Evolutionary conservation across 345 rosid genomes (phyloP).

Genomic region (Salix arbutifolia): DNA sequence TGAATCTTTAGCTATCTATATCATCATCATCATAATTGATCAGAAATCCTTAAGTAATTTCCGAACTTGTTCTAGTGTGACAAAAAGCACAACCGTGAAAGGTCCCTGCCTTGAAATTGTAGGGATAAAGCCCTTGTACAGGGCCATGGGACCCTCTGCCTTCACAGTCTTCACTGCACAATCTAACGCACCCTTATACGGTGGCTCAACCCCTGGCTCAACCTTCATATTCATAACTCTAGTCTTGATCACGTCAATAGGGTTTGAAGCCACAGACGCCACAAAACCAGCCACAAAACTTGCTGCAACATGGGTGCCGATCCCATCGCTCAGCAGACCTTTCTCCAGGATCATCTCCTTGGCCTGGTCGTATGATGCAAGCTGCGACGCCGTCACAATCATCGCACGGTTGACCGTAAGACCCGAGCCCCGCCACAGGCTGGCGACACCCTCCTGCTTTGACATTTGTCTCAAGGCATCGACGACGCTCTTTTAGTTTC

Average conservation of each 20-base stretch:
- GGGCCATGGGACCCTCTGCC: background rate
- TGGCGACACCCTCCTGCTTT: background rate
- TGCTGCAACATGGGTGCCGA: conserved; percentile 4
- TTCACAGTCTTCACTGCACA: conserved; percentile 9
- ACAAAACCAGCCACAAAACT: conserved; percentile 8
- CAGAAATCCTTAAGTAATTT: conserved; percentile 4
- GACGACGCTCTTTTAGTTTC: conserved; percentile 1
- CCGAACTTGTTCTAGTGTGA: conserved; percentile 11
- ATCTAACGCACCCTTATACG: background rate
- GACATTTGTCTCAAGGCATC: conserved; percentile 5
- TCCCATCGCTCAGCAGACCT: conserved; percentile 2
- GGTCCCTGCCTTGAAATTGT: background rate
- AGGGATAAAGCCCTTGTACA: conserved; percentile 7
- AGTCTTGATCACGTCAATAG: conserved; percentile 12
- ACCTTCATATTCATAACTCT: background rate
- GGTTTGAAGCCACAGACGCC: conserved; percentile 1
- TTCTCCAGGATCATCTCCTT: conserved; percentile 6
- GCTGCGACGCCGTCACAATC: conserved; percentile 1
- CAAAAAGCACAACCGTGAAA: conserved; percentile 6
- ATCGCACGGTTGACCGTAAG: conserved; percentile 1
- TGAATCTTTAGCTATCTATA: background rate
- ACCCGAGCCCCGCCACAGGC: background rate
- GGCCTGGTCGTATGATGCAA: conserved; percentile 6
- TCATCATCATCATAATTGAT: background rate
- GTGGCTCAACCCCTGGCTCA: background rate